Conservation (phyloP, 352 stramenopile species). For the Phytophthora colocasiae region DNA sequence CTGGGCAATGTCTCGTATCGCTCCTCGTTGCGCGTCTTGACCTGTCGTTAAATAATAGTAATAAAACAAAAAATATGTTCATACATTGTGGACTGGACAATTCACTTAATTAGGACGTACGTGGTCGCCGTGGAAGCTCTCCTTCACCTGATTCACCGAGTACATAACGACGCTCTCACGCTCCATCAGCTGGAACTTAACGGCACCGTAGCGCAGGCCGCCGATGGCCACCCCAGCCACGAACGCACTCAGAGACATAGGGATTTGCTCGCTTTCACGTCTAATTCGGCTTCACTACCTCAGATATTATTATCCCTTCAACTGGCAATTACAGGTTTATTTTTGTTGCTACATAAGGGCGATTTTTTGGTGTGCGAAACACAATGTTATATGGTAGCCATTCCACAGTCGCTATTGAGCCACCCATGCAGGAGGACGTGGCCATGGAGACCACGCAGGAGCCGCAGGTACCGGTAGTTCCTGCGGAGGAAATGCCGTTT, state of each 20-base stretch:
- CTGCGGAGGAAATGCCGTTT: conserved; percentile 70
- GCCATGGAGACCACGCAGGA: conserved; percentile 29
- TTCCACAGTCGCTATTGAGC: conserved; percentile 13
- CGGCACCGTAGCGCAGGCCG: conserved; percentile 67
- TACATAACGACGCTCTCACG: conserved; percentile 77
- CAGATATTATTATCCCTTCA: too few relatives aligned
- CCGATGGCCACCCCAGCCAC: conserved; percentile 67
- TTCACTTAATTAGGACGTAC: conserved; percentile 15
- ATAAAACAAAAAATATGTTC: background rate
- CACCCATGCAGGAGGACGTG: conserved; percentile 45
- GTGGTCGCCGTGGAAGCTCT: conserved; percentile 53
- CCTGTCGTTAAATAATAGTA: conserved; percentile 16
- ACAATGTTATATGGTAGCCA: background rate
- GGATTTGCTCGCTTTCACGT: conserved; percentile 17
- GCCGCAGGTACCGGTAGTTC: conserved; percentile 1
- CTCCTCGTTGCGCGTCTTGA: conserved; percentile 41
- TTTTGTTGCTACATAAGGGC: too few relatives aligned
- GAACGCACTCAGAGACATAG: conserved; percentile 78
- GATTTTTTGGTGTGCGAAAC: too few relatives aligned
- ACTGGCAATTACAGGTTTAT: too few relatives aligned
- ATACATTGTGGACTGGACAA: too few relatives aligned
- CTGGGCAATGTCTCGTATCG: conserved; percentile 72
- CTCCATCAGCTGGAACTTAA: conserved; percentile 77
- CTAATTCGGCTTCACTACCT: conserved; percentile 6
- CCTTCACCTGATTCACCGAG: conserved; percentile 67